Evolutionary conservation across 148 eudicot species (phyloP).

Genomic region (Suaeda aralocaspica): DNA sequence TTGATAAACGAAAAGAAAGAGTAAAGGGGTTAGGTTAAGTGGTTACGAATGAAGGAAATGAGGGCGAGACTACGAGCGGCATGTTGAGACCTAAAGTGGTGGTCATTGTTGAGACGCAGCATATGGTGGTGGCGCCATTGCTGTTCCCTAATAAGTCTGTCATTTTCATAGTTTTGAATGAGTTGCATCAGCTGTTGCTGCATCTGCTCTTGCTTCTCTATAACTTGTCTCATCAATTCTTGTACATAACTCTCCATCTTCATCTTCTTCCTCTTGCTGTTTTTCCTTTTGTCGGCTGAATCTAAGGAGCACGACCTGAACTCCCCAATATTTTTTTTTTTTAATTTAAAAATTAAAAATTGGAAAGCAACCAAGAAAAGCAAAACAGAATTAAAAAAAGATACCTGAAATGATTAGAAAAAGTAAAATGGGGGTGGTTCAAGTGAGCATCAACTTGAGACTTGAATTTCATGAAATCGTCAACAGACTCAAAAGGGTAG

Average conservation of each 20-base stretch:
- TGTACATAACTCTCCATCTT: conserved; percentile 32
- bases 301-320: no score
- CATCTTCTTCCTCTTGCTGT: conserved; percentile 25
- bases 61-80: conserved; percentile 47
- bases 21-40: conserved; percentile 9
- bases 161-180: conserved; percentile 41
- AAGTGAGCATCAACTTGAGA: no score
- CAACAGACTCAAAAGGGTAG: conserved; percentile 17
- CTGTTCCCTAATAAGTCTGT: conserved; percentile 43
- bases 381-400: no score
- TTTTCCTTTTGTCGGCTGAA: background rate
- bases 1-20: no score
- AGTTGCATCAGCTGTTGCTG: conserved; percentile 44
- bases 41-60: conserved; percentile 38
- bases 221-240: conserved; percentile 33
- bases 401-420: no score
- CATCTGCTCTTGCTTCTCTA: conserved; percentile 52
- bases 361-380: no score
- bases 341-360: no score
- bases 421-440: no score
- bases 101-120: conserved; percentile 33
- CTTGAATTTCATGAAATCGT: conserved; percentile 26
- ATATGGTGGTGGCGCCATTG: conserved; percentile 45
- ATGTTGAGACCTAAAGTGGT: conserved; percentile 36
- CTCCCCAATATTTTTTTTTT: no score